phyloP scores from a whole-genome alignment of 2,329 filamentous ascomycete genomes.

The Pseudonectria foliicola region DNA sequence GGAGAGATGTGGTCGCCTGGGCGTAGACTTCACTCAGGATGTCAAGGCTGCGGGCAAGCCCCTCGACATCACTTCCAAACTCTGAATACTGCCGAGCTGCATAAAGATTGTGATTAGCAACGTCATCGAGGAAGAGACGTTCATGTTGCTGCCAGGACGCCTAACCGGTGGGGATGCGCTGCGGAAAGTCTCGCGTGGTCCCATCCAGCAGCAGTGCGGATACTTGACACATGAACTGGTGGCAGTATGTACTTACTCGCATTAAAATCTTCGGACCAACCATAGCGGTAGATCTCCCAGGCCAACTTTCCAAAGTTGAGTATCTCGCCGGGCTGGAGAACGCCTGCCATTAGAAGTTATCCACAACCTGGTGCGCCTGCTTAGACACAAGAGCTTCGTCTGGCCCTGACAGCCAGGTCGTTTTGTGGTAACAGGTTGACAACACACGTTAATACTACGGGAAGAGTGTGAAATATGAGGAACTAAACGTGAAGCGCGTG shows the following conservation, averaged over 20 bases:
- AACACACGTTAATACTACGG: not conserved
- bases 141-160: no score
- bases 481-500: no score
- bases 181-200: constrained; percentile 12
- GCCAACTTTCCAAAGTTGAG: constrained; percentile 25
- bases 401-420: no score
- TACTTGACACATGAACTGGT: not conserved
- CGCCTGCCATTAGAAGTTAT: constrained; percentile 16
- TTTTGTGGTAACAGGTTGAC: not conserved
- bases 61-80: constrained; percentile 25
- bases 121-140: no score
- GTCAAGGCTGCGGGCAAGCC: constrained; percentile 25
- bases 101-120: constrained; percentile 4
- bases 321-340: constrained; percentile 24
- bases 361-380: not conserved
- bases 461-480: not conserved
- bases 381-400: constrained; percentile 1
- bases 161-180: constrained; percentile 1
- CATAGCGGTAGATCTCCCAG: constrained; percentile 26
- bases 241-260: constrained; percentile 22
- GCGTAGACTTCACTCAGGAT: constrained; percentile 23
- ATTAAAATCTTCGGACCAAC: constrained; percentile 26
- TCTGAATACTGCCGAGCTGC: constrained; percentile 26
- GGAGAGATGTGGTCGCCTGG: constrained; percentile 21
- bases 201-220: constrained; percentile 5